Evolutionary conservation across 1,284 basidiomycete genomes (phyloP).

Genomic region (Acaromyces ingoldii): DNA sequence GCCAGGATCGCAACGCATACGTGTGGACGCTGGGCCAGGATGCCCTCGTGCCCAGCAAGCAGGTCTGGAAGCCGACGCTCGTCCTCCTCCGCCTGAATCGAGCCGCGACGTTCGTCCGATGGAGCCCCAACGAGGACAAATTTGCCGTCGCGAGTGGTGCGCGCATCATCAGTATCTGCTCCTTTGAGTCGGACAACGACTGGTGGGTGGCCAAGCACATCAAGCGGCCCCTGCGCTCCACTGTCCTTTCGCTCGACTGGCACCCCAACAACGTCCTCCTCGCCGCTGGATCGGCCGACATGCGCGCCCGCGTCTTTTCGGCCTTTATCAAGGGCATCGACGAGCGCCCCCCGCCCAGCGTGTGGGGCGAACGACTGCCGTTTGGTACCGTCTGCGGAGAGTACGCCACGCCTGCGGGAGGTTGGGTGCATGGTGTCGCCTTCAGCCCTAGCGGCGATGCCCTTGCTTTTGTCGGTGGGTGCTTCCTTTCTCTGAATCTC

Average conservation of each 20-base stretch:
- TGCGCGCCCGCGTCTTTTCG: constrained; percentile 94
- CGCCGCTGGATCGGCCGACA: constrained; percentile 88
- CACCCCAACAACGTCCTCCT: constrained; percentile 95
- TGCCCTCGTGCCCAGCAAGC: constrained; percentile 60
- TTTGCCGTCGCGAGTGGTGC: constrained; percentile 98
- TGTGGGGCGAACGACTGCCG: constrained; percentile 95
- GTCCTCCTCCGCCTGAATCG: constrained; percentile 91
- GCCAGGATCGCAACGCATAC: constrained; percentile 97
- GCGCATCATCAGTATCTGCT: constrained; percentile 54
- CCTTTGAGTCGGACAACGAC: constrained; percentile 62
- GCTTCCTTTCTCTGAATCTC: not conserved
- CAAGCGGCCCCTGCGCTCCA: constrained; percentile 92
- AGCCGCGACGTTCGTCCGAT: constrained; percentile 89
- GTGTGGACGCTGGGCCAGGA: constrained; percentile 85
- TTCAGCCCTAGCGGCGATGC: constrained; percentile 92
- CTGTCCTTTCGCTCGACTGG: constrained; percentile 91
- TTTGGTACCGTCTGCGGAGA: constrained; percentile 98
- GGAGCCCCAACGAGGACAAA: constrained; percentile 97
- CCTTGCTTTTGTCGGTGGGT: constrained; percentile 78
- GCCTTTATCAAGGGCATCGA: constrained; percentile 99
- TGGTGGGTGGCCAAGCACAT: constrained; percentile 99
- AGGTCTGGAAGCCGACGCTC: constrained; percentile 92
- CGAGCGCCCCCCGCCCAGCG: constrained; percentile 74
- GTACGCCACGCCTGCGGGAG: constrained; percentile 77
- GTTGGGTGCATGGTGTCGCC: constrained; percentile 93